Evolutionary conservation across 2,329 filamentous ascomycete species (phyloP).

Genomic region (Onygena corvina): DNA sequence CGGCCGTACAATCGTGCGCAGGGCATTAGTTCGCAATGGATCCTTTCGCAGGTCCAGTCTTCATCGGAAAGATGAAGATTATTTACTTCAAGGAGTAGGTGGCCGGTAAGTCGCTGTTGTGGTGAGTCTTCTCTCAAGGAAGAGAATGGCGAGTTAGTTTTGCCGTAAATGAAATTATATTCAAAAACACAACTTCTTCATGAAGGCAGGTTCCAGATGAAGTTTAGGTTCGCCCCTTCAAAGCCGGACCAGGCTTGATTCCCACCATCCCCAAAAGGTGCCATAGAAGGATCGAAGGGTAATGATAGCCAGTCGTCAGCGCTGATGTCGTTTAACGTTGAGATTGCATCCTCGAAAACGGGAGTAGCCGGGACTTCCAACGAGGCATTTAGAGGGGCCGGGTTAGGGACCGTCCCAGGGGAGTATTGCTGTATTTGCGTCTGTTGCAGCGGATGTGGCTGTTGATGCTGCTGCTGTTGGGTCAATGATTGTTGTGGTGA

Average conservation of each 20-base stretch:
- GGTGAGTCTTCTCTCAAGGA: too few relatives aligned
- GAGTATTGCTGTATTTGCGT: background rate
- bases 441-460: slow-evolving; percentile 3
- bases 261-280: slow-evolving; percentile 31
- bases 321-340: slow-evolving; percentile 14
- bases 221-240: slow-evolving; percentile 31
- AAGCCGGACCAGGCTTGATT: slow-evolving; percentile 29
- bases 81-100: too few relatives aligned
- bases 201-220: slow-evolving; percentile 34
- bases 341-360: slow-evolving; percentile 12
- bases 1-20: background rate
- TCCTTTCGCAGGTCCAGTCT: too few relatives aligned
- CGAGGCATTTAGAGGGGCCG: background rate
- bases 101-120: too few relatives aligned
- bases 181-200: slow-evolving; percentile 15
- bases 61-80: too few relatives aligned
- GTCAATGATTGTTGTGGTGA: background rate
- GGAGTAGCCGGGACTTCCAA: slow-evolving; percentile 10
- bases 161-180: too few relatives aligned
- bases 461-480: slow-evolving; percentile 6
- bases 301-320: slow-evolving; percentile 33
- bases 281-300: slow-evolving; percentile 35
- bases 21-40: background rate
- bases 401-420: background rate
- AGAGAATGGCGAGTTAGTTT: too few relatives aligned